Evolutionary conservation across 768 basidiomycete genomes (phyloP), one percentile per base, ranked within the genome.

Genomic region (Agaricus subrufescens): DNA sequence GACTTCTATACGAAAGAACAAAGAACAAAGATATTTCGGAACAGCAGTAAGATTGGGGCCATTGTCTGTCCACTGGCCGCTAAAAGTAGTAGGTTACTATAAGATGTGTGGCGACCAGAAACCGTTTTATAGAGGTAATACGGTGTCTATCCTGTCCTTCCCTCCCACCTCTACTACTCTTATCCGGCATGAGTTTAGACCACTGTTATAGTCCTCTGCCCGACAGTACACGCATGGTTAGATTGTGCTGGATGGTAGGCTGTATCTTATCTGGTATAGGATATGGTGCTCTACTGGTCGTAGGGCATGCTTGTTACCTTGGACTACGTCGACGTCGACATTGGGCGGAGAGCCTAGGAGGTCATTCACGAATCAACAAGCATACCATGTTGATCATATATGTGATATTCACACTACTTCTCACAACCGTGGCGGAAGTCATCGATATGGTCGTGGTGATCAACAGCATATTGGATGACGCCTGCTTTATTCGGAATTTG

Each of bases 171-270:
- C 11, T 34, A 8, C 5, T 8, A 34, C 34, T 6, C 0, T 78
- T 72, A 0, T 12, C n/a, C 14, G 40, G 19, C 15, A 42, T 42
- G 40, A 12, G 40, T 42, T 5, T 1, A 73, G 19, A 4, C 0
- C 26, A 2, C 75, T 69, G 55, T 75, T 8, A 1, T 11, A 46
- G 1, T 12, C 4, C 45, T 12, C 45, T 46, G 7, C 45, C 45
- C 25, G 4, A 5, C 11, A 46, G 6, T 25, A 46, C 7, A 19
- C 19, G 12, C 11, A 4, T 23, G 6, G 2, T 27, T 9, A 46
- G 26, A 27, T 3, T 27, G 7, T 12, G 11, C 19, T 46, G 45
- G 45, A n/a, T 46, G 26, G 11, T 46, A 4, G 45, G 45, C 8
- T 46, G 45, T 25, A 25, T 46, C 19, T 11, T 46, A n/a, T 46